Conservation (phyloP, 495 filamentous ascomycete genomes). For the Penicillium robsamsonii region DNA sequence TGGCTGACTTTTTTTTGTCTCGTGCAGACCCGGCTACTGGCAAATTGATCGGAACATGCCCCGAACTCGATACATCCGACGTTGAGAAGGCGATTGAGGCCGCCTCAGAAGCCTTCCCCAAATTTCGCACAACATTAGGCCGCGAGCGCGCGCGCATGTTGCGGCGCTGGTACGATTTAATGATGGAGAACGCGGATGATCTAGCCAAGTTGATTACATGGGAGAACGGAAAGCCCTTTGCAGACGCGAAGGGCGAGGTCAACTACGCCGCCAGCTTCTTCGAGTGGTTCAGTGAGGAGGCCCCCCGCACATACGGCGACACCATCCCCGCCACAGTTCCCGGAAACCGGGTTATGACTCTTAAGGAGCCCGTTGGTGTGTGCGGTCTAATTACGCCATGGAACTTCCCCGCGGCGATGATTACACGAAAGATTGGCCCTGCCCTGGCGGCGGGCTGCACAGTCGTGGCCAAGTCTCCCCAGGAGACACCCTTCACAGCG, state of each 20-base stretch:
- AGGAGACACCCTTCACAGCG: conserved; percentile 82
- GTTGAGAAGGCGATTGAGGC: conserved; percentile 75
- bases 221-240: conserved; percentile 74
- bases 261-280: conserved; percentile 71
- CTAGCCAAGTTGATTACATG: conserved; percentile 85
- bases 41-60: conserved; percentile 74
- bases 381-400: conserved; percentile 94
- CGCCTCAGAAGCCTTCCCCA: conserved; percentile 70
- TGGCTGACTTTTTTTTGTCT: background rate
- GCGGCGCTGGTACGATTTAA: conserved; percentile 84
- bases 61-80: conserved; percentile 75
- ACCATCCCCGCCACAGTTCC: conserved; percentile 69
- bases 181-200: conserved; percentile 85
- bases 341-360: conserved; percentile 72
- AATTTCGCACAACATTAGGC: conserved; percentile 70
- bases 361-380: conserved; percentile 88
- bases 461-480: conserved; percentile 78
- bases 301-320: conserved; percentile 65
- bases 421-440: conserved; percentile 83
- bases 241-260: conserved; percentile 70
- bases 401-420: conserved; percentile 96
- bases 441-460: conserved; percentile 84
- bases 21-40: conserved; percentile 73
- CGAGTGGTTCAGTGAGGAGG: conserved; percentile 79
- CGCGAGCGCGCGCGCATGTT: conserved; percentile 81